Evolutionary conservation across 768 basidiomycete species (phyloP).

Genomic region (Suillus cothurnatus): DNA sequence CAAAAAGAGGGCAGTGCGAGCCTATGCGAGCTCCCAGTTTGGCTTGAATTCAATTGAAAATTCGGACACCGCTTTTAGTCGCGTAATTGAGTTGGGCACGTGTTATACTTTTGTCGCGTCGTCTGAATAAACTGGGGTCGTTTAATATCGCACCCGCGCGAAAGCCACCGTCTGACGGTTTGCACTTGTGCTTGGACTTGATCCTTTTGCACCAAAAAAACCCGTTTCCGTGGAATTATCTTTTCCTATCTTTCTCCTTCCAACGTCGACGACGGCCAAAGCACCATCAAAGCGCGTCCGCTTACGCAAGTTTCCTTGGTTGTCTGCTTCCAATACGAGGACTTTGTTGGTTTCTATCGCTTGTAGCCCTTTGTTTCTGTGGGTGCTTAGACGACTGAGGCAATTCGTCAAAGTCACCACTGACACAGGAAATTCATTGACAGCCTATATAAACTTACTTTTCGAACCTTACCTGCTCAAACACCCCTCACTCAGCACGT

Average conservation of each 20-base stretch:
- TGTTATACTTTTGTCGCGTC: slow-evolving; percentile 6
- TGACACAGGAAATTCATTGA: not conserved
- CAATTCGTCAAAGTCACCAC: slow-evolving; percentile 11
- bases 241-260: slow-evolving; percentile 8
- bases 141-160: not conserved
- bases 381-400: slow-evolving; percentile 16
- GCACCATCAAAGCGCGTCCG: slow-evolving; percentile 11
- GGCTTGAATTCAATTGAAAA: slow-evolving; percentile 1
- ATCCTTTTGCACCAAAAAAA: not conserved
- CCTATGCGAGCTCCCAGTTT: not conserved
- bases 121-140: not conserved
- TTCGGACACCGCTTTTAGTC: not conserved
- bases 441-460: slow-evolving; percentile 8
- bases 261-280: not conserved
- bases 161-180: not conserved
- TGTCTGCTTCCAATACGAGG: slow-evolving; percentile 18
- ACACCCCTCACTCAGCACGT: not conserved
- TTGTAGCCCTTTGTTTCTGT: slow-evolving; percentile 23
- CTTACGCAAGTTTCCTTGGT: slow-evolving; percentile 9
- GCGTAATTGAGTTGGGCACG: not conserved
- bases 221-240: slow-evolving; percentile 13
- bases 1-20: not conserved
- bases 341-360: slow-evolving; percentile 17
- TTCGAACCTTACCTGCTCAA: not conserved
- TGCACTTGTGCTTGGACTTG: slow-evolving; percentile 6